Conservation (phyloP, 768 basidiomycete species). For the Pisolithus albus region DNA sequence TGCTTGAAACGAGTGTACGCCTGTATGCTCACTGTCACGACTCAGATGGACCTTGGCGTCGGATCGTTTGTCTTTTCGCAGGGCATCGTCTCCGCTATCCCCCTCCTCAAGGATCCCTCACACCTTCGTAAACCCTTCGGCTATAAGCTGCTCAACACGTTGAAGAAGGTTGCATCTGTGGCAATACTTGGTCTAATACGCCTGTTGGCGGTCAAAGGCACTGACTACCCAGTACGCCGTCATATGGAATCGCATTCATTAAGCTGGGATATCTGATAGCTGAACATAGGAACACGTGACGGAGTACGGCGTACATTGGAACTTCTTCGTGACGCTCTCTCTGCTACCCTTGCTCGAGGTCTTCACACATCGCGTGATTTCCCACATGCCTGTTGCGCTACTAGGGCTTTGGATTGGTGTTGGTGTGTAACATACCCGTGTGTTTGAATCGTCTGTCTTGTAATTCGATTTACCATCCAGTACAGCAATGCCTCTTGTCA, state of each 20-base stretch:
- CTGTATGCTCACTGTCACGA: neutral
- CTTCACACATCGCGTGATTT: slow-evolving; percentile 59
- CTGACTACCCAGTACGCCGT: slow-evolving; percentile 82
- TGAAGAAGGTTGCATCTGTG: slow-evolving; percentile 61
- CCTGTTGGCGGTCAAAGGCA: slow-evolving; percentile 82
- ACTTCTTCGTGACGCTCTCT: slow-evolving; percentile 94
- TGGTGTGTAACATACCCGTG: neutral
- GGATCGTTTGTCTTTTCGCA: slow-evolving; percentile 97
- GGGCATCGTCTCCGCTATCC: slow-evolving; percentile 84
- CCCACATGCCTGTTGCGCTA: slow-evolving; percentile 48
- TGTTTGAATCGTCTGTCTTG: slow-evolving; percentile 36
- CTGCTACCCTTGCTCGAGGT: slow-evolving; percentile 70
- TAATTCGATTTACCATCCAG: slow-evolving; percentile 31
- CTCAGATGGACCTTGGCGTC: slow-evolving; percentile 95
- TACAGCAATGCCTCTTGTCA: slow-evolving; percentile 64
- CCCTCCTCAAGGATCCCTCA: slow-evolving; percentile 58
- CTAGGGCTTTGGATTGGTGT: slow-evolving; percentile 54
- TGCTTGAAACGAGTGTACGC: neutral
- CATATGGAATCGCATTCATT: neutral
- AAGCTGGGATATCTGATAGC: neutral
- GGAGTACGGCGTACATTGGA: slow-evolving; percentile 98
- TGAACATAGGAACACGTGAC: slow-evolving; percentile 78
- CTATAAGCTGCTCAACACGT: slow-evolving; percentile 43
- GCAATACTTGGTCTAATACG: slow-evolving; percentile 69
- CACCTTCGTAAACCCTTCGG: slow-evolving; percentile 43